phyloP scores from a whole-genome alignment of 345 rosid species.

The Chamaenerion angustifolium region DNA sequence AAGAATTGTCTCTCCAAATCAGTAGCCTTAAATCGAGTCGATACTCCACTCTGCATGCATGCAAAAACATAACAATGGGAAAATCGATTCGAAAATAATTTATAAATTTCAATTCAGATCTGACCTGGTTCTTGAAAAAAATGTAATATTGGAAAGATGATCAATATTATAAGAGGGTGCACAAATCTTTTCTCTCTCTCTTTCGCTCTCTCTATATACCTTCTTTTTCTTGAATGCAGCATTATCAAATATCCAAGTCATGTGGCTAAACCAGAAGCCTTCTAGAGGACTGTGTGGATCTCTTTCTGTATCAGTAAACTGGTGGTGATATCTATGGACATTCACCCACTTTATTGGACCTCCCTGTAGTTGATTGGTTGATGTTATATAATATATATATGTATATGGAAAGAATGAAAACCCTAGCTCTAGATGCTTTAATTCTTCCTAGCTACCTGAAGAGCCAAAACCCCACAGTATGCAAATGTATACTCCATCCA shows the following conservation, averaged over 20 bases:
- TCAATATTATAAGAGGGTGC: too few species aligned
- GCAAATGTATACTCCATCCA: conserved; percentile 89
- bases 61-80: too few species aligned
- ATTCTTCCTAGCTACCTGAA: conserved; percentile 47
- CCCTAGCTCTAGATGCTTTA: too few species aligned
- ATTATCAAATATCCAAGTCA: conserved; percentile 74
- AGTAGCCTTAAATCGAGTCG: conserved; percentile 46
- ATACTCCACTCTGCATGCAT: conserved; percentile 53
- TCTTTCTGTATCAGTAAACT: conserved; percentile 70
- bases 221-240: conserved; percentile 25
- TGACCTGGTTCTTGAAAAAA: too few species aligned
- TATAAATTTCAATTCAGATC: too few species aligned
- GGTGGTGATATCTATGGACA: conserved; percentile 87
- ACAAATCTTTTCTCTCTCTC: too few species aligned
- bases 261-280: conserved; percentile 92
- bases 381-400: too few species aligned
- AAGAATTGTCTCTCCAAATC: conserved; percentile 78
- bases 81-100: too few species aligned
- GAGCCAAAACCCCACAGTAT: conserved; percentile 65
- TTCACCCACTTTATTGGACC: conserved; percentile 88
- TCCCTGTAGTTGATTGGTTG: conserved; percentile 19
- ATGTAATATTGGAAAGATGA: too few species aligned
- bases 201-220: too few species aligned
- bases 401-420: not conserved
- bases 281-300: conserved; percentile 89